Percentiles rank a stretch among this genome's conserved stretches.
Conservation (phyloP, 306 rosid genomes). For the Canavalia ensiformis region DNA sequence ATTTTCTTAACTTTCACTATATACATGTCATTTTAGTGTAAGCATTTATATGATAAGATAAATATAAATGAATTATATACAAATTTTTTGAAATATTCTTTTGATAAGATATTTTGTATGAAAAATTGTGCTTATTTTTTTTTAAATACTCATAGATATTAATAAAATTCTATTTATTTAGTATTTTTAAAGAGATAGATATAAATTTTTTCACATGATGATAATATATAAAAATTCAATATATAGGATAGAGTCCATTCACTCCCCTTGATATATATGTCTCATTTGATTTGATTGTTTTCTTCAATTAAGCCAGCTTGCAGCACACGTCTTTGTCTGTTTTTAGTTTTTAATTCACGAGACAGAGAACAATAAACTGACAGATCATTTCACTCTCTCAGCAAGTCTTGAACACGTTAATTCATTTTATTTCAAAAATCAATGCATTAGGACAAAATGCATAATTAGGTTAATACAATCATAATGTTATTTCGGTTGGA, state of each 20-base stretch:
- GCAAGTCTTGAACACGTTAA: not conserved
- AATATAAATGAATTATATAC: not conserved
- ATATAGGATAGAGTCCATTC: not conserved
- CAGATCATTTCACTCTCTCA: no score
- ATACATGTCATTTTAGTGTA: not conserved
- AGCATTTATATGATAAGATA: not conserved
- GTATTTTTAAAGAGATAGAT: not conserved
- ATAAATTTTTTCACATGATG: not conserved
- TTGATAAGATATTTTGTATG: not conserved
- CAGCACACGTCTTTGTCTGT: not conserved
- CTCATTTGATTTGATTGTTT: not conserved
- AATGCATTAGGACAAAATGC: not conserved
- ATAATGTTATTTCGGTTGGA: not conserved
- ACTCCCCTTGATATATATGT: not conserved
- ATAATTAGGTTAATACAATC: not conserved
- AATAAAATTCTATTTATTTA: not conserved
- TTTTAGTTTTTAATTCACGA: no score
- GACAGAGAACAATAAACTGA: no score
- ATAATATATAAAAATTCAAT: not conserved
- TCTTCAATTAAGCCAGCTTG: not conserved
- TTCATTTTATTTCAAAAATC: conserved; percentile 4
- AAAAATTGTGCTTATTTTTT: not conserved
- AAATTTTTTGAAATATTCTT: not conserved
- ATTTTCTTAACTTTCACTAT: not conserved
- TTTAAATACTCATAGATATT: not conserved